phyloP scores from a whole-genome alignment of 2,329 filamentous ascomycete species.

The Stemphylium beticola region DNA sequence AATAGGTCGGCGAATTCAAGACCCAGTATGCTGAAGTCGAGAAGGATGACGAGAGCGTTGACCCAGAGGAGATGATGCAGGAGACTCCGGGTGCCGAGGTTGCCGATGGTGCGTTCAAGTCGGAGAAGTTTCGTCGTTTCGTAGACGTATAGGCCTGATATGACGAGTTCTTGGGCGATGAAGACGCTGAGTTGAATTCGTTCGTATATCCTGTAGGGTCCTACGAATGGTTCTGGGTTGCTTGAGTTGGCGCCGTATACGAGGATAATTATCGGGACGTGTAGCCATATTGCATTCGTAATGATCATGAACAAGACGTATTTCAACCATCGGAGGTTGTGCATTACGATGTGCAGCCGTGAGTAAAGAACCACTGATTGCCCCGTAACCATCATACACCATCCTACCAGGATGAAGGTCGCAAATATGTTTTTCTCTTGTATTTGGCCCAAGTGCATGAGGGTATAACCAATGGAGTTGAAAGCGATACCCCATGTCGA shows the following conservation, averaged over 20 bases:
- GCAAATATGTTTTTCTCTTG: conserved; percentile 29
- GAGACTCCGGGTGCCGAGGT: conserved; percentile 16
- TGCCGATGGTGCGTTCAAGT: conserved; percentile 21
- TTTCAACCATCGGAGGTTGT: conserved; percentile 54
- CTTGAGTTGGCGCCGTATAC: conserved; percentile 57
- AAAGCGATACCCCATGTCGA: conserved; percentile 52
- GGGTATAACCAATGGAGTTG: conserved; percentile 53
- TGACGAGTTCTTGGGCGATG: conserved; percentile 46
- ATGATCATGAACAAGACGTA: conserved; percentile 63
- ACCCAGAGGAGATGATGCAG: conserved; percentile 29
- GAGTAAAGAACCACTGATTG: conserved; percentile 67
- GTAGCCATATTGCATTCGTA: conserved; percentile 58
- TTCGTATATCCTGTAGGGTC: conserved; percentile 47
- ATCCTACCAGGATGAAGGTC: conserved; percentile 59
- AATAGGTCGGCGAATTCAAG: conserved; percentile 27
- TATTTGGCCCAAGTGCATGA: conserved; percentile 49
- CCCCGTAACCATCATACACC: conserved; percentile 66
- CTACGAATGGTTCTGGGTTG: conserved; percentile 36
- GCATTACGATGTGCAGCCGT: conserved; percentile 63
- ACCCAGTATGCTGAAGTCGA: conserved; percentile 31
- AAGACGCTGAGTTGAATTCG: conserved; percentile 51
- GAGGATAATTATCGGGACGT: conserved; percentile 61
- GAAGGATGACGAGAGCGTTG: conserved; percentile 29
- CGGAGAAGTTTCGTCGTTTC: conserved; percentile 45
- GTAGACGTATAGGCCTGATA: conserved; percentile 57